phyloP scores from a whole-genome alignment of 768 basidiomycete genomes.

The Boletus tylopilopsis region DNA sequence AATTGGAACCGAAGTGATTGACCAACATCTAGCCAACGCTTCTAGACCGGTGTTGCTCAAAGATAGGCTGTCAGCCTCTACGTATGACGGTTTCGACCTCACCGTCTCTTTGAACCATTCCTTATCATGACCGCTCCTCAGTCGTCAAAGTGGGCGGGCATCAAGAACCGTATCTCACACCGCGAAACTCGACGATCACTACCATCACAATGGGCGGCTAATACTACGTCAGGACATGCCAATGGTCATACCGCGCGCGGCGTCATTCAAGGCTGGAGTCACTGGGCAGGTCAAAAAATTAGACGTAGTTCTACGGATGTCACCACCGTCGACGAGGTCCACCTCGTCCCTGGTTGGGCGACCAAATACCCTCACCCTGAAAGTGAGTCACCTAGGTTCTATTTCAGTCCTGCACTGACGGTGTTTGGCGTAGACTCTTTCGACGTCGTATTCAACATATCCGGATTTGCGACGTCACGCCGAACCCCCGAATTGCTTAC shows the following conservation, averaged over 20 bases:
- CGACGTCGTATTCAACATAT: constrained; percentile 68
- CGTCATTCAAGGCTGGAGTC: constrained; percentile 46
- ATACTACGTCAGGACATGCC: constrained; percentile 18
- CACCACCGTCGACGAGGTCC: constrained; percentile 42
- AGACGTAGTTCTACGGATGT: constrained; percentile 25
- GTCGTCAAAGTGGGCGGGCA: constrained; percentile 30
- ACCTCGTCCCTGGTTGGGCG: constrained; percentile 83
- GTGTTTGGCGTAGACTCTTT: constrained; percentile 45
- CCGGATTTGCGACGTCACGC: constrained; percentile 69
- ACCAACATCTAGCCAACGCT: no score
- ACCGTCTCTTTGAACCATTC: not conserved
- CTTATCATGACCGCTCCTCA: constrained; percentile 25
- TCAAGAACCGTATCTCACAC: constrained; percentile 50
- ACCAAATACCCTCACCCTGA: constrained; percentile 45
- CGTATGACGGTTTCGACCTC: not conserved
- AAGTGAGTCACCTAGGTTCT: constrained; percentile 11
- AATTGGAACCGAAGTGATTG: not conserved
- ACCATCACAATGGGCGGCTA: constrained; percentile 16
- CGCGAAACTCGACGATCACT: constrained; percentile 36
- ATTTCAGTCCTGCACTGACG: not conserved
- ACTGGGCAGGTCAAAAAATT: constrained; percentile 64
- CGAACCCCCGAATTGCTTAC: constrained; percentile 57
- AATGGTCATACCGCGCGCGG: constrained; percentile 18
- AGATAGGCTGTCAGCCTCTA: not conserved
- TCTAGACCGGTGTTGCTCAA: not conserved